These are phyloP conservation scores for Ambrosia hybrid DNA, from an alignment of 140 eudicot species.

Conservation along the genomic window DNA sequence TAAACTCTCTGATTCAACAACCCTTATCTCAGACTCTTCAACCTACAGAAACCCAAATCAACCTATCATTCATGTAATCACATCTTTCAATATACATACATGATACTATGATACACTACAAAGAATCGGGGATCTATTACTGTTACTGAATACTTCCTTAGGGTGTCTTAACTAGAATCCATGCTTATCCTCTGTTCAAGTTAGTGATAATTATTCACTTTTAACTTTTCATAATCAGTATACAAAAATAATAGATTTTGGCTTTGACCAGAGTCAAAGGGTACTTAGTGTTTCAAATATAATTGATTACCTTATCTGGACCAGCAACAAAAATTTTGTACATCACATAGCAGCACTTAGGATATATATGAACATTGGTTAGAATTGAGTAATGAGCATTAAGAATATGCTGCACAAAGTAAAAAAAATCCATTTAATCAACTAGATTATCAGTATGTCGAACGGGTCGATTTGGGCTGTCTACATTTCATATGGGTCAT, in stretches of 20 bases:
- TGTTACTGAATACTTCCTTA: no score
- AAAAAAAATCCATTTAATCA: slow-evolving; percentile 23
- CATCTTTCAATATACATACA: no score
- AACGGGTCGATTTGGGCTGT: not conserved
- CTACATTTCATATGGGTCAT: slow-evolving; percentile 1
- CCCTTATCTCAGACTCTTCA: no score
- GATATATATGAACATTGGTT: slow-evolving; percentile 73
- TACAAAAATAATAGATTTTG: not conserved
- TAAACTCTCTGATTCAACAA: no score
- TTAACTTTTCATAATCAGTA: not conserved
- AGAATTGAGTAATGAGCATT: slow-evolving; percentile 92
- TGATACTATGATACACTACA: no score
- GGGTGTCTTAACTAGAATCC: not conserved
- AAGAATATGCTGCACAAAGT: slow-evolving; percentile 64
- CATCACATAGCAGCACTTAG: slow-evolving; percentile 83
- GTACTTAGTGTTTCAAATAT: not conserved
- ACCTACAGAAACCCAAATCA: no score
- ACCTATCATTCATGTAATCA: no score
- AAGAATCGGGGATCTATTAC: no score
- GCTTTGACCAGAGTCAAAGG: not conserved
- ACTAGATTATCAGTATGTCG: slow-evolving; percentile 3
- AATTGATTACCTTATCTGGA: slow-evolving; percentile 72
- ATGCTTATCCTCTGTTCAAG: slow-evolving; percentile 73
- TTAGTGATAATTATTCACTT: not conserved
- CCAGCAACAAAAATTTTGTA: slow-evolving; percentile 86